Percentiles rank a stretch among this genome's conserved stretches.
Conservation (phyloP, 345 rosid species). For the Erucastrum elatum region DNA sequence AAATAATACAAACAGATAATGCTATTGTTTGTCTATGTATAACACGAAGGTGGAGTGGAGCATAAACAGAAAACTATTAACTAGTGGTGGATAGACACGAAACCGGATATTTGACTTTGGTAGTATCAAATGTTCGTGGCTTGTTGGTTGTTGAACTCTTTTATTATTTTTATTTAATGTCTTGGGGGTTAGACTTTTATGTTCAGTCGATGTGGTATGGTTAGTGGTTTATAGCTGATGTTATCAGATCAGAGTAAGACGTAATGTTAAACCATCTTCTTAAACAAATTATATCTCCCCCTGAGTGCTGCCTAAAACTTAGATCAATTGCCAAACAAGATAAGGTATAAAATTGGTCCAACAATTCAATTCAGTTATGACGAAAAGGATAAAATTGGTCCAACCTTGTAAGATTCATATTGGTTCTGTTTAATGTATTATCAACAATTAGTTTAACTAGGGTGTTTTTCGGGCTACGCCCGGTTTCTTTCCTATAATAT, state of each 20-base stretch:
- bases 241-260: constrained; percentile 15
- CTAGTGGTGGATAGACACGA: neutral
- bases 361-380: neutral
- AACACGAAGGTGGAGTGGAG: neutral
- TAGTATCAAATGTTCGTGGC: constrained; percentile 23
- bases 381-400: neutral
- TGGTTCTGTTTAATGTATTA: neutral
- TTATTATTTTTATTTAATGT: constrained; percentile 9
- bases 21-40: neutral
- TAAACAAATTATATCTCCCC: constrained; percentile 15
- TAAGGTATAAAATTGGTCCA: constrained; percentile 2
- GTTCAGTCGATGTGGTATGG: constrained; percentile 12
- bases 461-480: no score
- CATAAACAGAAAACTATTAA: neutral
- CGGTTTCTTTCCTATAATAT: no score
- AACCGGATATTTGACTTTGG: neutral
- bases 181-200: constrained; percentile 16
- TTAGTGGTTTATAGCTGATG: constrained; percentile 35
- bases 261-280: constrained; percentile 4
- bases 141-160: constrained; percentile 37
- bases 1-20: neutral
- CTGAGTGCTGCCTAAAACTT: constrained; percentile 9
- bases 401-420: neutral
- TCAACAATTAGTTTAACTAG: no score
- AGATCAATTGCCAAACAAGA: neutral